phyloP scores from a whole-genome alignment of 371 early-diverging fungal genomes.

The Capillidium heterosporum region DNA sequence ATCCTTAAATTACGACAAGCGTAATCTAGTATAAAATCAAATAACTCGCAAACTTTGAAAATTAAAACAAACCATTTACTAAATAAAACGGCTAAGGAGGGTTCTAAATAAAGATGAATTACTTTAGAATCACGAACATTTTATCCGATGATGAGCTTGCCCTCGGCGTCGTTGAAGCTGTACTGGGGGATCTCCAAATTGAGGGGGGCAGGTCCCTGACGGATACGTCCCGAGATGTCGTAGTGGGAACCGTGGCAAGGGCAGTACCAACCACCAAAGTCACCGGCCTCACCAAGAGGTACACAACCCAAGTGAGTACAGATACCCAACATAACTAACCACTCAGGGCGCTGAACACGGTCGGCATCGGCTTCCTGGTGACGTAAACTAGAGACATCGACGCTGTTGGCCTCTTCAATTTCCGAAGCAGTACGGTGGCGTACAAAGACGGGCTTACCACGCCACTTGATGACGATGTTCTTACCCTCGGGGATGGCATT shows the following conservation, averaged over 20 bases:
- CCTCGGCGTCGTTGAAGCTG: constrained; percentile 27
- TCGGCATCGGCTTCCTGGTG: constrained; percentile 87
- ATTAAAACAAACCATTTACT: too few relatives aligned
- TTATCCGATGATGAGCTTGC: constrained; percentile 39
- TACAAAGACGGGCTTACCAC: constrained; percentile 96
- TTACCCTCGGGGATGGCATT: constrained; percentile 86
- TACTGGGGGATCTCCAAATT: constrained; percentile 91
- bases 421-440: constrained; percentile 90
- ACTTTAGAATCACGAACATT: not conserved
- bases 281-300: constrained; percentile 95
- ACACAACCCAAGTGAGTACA: constrained; percentile 98
- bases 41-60: too few relatives aligned
- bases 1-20: too few relatives aligned
- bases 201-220: constrained; percentile 96
- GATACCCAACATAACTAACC: constrained; percentile 94
- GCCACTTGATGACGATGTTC: constrained; percentile 94
- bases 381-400: constrained; percentile 58
- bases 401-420: constrained; percentile 81
- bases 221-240: constrained; percentile 66
- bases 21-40: too few relatives aligned
- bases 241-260: constrained; percentile 98
- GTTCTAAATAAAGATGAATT: too few relatives aligned
- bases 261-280: constrained; percentile 97
- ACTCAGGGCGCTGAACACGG: constrained; percentile 81
- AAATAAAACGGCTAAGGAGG: too few relatives aligned